Evolutionary conservation across 148 eudicot species (phyloP).

Genomic region (Rhododendron molle): DNA sequence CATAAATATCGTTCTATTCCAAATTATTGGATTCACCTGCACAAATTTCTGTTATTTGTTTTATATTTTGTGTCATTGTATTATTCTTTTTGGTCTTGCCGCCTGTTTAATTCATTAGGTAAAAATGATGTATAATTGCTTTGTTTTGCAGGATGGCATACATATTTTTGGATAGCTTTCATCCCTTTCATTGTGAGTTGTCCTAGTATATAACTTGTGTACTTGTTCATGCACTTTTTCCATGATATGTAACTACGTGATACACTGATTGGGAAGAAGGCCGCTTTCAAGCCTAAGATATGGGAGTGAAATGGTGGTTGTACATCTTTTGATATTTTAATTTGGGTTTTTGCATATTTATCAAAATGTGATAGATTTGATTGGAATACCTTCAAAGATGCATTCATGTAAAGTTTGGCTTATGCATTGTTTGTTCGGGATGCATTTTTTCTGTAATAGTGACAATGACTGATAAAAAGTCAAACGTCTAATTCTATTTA

Average conservation of each 20-base stretch:
- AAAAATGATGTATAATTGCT: not conserved
- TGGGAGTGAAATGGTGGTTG: not conserved
- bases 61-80: not conserved
- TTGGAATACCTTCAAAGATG: not conserved
- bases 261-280: not conserved
- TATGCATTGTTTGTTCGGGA: not conserved
- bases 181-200: constrained; percentile 43
- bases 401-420: not conserved
- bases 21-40: not conserved
- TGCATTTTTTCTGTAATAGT: not conserved
- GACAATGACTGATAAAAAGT: not conserved
- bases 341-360: not conserved
- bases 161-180: constrained; percentile 95
- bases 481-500: not conserved
- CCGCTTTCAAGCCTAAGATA: not conserved
- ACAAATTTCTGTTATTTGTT: not conserved
- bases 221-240: not conserved
- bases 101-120: not conserved
- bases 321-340: not conserved
- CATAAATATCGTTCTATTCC: not conserved
- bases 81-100: not conserved
- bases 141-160: constrained; percentile 78
- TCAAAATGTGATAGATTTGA: not conserved
- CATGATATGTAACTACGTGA: not conserved
- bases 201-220: not conserved